Conservation (phyloP, 352 stramenopile species). For the Phytopythium ostracodes region DNA sequence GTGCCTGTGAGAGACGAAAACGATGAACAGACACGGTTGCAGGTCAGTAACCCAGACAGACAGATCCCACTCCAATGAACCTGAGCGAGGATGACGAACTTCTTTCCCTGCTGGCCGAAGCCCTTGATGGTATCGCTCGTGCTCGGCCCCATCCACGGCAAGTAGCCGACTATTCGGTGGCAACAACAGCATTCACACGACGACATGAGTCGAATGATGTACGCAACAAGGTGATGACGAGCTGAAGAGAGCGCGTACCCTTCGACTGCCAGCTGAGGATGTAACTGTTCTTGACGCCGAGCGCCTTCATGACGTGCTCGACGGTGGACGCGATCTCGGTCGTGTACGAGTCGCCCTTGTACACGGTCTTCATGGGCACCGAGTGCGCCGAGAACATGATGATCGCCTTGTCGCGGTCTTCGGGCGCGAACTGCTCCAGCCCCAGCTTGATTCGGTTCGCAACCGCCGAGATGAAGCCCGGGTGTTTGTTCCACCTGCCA, state of each 20-base stretch:
- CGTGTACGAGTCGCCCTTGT: conserved; percentile 87
- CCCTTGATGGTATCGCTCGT: conserved; percentile 94
- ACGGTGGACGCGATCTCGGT: conserved; percentile 78
- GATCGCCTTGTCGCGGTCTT: conserved; percentile 86
- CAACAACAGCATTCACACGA: not conserved
- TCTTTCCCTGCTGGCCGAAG: conserved; percentile 91
- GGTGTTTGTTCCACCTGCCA: conserved; percentile 92
- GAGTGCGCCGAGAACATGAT: conserved; percentile 91
- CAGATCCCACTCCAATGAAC: not conserved
- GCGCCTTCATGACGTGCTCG: conserved; percentile 69
- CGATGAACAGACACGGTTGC: not conserved
- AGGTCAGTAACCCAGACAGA: not conserved
- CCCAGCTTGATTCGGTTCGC: conserved; percentile 90
- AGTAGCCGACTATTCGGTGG: conserved; percentile 86
- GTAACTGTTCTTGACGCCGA: conserved; percentile 69
- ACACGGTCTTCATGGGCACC: conserved; percentile 87
- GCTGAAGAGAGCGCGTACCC: conserved; percentile 14
- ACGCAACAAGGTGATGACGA: not conserved
- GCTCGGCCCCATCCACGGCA: conserved; percentile 98
- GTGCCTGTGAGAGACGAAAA: conserved; percentile 41
- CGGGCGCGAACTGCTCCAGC: conserved; percentile 88
- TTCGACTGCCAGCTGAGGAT: conserved; percentile 96
- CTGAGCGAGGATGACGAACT: conserved; percentile 40
- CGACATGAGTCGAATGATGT: not conserved
- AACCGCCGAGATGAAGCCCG: conserved; percentile 94